Evolutionary conservation across 768 basidiomycete genomes (phyloP).

Genomic region (Xanthoconium purpureum): DNA sequence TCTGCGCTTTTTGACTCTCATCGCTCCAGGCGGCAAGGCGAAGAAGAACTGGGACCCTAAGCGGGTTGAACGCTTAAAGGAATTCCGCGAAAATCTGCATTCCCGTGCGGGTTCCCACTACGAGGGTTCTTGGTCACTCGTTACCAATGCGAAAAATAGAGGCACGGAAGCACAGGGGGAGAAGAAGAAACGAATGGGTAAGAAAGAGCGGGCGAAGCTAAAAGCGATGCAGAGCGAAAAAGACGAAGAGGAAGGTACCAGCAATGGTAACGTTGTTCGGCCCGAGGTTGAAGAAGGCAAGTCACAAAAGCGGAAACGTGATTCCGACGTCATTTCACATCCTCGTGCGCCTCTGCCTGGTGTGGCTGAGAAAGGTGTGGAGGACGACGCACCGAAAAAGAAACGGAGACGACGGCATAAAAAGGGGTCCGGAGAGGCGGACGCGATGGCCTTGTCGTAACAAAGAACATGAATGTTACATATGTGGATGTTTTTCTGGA

Average conservation of each 20-base stretch:
- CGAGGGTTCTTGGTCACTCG: constrained; percentile 21
- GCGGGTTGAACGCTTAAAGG: constrained; percentile 62
- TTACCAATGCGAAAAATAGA: constrained; percentile 5
- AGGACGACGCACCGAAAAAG: constrained; percentile 25
- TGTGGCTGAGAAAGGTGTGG: constrained; percentile 7
- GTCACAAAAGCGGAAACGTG: constrained; percentile 17
- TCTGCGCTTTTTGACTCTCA: not conserved
- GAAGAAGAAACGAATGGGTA: constrained; percentile 64
- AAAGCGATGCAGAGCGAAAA: constrained; percentile 33
- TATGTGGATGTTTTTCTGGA: too few species aligned
- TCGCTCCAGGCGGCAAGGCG: constrained; percentile 17
- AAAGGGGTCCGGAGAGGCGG: constrained; percentile 23
- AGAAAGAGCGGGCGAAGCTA: constrained; percentile 61
- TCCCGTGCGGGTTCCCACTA: constrained; percentile 35
- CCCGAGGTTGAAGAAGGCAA: not conserved
- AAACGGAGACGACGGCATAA: constrained; percentile 44
- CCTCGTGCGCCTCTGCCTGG: constrained; percentile 7
- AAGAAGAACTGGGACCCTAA: constrained; percentile 55
- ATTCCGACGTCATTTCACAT: constrained; percentile 7
- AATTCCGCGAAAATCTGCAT: constrained; percentile 63
- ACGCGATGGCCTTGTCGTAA: not conserved
- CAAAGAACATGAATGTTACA: not conserved
- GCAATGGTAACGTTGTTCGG: not conserved
- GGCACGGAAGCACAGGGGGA: constrained; percentile 13
- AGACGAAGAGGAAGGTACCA: constrained; percentile 4